Evolutionary conservation across 306 rosid genomes (phyloP).

Genomic region (Lathyrus sativus): DNA sequence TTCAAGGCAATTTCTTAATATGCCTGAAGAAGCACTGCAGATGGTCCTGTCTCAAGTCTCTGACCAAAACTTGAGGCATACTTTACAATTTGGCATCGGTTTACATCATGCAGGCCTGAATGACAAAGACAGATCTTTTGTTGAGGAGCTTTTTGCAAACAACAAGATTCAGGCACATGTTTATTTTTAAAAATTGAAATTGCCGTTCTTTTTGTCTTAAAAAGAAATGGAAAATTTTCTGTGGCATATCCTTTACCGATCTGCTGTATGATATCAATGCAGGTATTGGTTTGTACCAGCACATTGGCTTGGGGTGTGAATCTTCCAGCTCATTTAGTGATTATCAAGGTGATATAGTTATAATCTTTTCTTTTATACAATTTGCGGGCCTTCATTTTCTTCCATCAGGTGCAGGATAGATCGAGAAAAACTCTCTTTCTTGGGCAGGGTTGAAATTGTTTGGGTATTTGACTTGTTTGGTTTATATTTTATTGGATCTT

Average conservation of each 20-base stretch:
- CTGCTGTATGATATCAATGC: slow-evolving; percentile 30
- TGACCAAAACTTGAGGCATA: slow-evolving; percentile 91
- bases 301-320: slow-evolving; percentile 99
- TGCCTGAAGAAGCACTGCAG: slow-evolving; percentile 83
- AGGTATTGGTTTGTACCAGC: slow-evolving; percentile 96
- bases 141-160: slow-evolving; percentile 93
- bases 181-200: slow-evolving; percentile 26
- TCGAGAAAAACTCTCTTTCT: not conserved
- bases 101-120: slow-evolving; percentile 96
- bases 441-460: not conserved
- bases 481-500: slow-evolving; percentile 15
- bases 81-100: slow-evolving; percentile 96
- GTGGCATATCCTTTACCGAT: slow-evolving; percentile 23
- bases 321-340: slow-evolving; percentile 98
- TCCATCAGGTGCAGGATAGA: slow-evolving; percentile 15
- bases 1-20: slow-evolving; percentile 79
- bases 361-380: slow-evolving; percentile 27
- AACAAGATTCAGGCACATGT: slow-evolving; percentile 89
- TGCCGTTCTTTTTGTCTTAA: slow-evolving; percentile 2
- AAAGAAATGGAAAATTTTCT: not conserved
- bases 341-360: slow-evolving; percentile 71
- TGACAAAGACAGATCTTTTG: slow-evolving; percentile 91
- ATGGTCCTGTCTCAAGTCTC: slow-evolving; percentile 92
- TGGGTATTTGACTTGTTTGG: not conserved
- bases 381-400: slow-evolving; percentile 25